A percentile compares a stretch with the other conserved stretches of the same genome.
Conservation (phyloP, 2,329 filamentous ascomycete genomes). For the Fusarium guadeloupense region DNA sequence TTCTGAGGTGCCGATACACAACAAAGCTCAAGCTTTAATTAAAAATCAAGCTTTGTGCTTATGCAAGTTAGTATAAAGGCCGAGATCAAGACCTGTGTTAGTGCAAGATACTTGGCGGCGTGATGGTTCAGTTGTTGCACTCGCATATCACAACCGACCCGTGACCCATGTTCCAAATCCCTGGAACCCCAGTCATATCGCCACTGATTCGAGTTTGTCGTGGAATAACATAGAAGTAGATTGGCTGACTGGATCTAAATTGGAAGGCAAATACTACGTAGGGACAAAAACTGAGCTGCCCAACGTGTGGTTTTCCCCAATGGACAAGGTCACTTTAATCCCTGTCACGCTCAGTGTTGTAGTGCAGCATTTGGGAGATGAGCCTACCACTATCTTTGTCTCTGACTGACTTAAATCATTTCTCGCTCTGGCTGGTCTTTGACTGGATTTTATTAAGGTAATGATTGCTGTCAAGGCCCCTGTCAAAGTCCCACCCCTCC, state of each 20-base stretch:
- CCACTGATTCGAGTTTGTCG: slow-evolving; percentile 29
- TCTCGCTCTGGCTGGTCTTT: slow-evolving; percentile 3
- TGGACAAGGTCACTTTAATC: slow-evolving; percentile 1
- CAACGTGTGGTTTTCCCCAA: slow-evolving; percentile 20
- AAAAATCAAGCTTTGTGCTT: neutral
- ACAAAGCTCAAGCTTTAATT: neutral
- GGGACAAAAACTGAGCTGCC: slow-evolving; percentile 7
- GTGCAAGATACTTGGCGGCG: neutral
- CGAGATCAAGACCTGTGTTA: neutral
- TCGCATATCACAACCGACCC: slow-evolving; percentile 1
- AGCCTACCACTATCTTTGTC: slow-evolving; percentile 24
- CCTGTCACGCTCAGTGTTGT: slow-evolving; percentile 14
- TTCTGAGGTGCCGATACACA: too few species aligned
- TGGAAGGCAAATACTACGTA: too few species aligned
- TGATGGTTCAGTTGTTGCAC: neutral
- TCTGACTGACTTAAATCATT: slow-evolving; percentile 7
- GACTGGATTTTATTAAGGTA: slow-evolving; percentile 17
- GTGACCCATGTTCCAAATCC: slow-evolving; percentile 12
- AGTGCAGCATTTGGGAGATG: slow-evolving; percentile 17
- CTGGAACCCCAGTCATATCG: slow-evolving; percentile 11
- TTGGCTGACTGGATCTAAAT: slow-evolving; percentile 2
- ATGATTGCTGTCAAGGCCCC: slow-evolving; percentile 11
- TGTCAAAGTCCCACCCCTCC: slow-evolving; percentile 19
- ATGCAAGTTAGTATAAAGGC: neutral
- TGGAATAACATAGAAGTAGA: slow-evolving; percentile 25